These are phyloP conservation scores for Plenodomus biglobosus DNA, from an alignment of 2,329 filamentous ascomycete genomes.

Conservation along the genomic window DNA sequence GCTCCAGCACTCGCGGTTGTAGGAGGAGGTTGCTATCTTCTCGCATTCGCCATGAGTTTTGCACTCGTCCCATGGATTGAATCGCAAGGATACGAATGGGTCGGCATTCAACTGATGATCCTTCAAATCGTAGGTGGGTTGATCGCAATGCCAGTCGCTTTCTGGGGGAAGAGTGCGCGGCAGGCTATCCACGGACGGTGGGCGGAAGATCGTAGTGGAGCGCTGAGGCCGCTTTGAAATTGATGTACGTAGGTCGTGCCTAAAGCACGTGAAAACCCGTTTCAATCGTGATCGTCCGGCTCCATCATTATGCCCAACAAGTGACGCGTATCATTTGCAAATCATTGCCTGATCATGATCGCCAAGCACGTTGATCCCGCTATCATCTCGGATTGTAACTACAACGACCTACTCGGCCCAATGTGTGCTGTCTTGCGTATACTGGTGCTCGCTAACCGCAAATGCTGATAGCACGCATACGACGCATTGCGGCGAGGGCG, in stretches of 20 bases:
- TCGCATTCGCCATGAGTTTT: conserved; percentile 29
- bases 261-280: not conserved
- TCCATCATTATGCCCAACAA: not conserved
- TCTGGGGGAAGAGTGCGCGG: conserved; percentile 34
- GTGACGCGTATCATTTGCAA: too few relatives aligned
- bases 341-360: too few relatives aligned
- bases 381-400: too few relatives aligned
- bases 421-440: too few relatives aligned
- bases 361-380: too few relatives aligned
- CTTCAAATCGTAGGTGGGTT: conserved; percentile 37
- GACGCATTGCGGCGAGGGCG: too few relatives aligned
- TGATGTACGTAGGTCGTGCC: conserved; percentile 1
- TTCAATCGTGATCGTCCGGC: not conserved
- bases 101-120: conserved; percentile 40
- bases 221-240: conserved; percentile 24
- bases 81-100: conserved; percentile 28
- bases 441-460: too few relatives aligned
- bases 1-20: conserved; percentile 33
- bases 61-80: conserved; percentile 27
- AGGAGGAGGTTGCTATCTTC: conserved; percentile 24
- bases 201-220: conserved; percentile 29
- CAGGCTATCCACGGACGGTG: conserved; percentile 34
- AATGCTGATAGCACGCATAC: too few relatives aligned
- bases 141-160: conserved; percentile 31
- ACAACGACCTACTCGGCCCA: too few relatives aligned